Conservation (phyloP, 441 rosid species). For the Populus tomentosa region DNA sequence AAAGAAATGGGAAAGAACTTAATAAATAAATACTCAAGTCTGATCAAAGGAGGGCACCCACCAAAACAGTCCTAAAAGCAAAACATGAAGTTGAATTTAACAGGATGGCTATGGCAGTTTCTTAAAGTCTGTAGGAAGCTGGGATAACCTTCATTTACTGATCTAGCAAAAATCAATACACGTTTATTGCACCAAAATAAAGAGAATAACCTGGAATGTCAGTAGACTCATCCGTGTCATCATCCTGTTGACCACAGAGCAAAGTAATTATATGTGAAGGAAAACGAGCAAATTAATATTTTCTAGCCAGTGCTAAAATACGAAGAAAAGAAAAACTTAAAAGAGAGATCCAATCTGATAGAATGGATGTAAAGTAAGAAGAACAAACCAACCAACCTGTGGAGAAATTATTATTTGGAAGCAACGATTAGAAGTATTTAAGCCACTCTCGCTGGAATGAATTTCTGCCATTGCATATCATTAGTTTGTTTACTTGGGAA, state of each 20-base stretch:
- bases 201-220: conserved; percentile 45
- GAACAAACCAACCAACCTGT: conserved; percentile 41
- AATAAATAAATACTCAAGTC: no score
- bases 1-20: no score
- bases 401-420: conserved; percentile 71
- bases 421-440: conserved; percentile 77
- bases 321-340: no score
- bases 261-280: conserved; percentile 1
- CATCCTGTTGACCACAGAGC: conserved; percentile 40
- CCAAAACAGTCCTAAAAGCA: conserved; percentile 7
- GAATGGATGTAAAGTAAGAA: neutral
- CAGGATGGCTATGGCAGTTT: neutral
- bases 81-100: conserved; percentile 11
- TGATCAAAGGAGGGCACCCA: no score
- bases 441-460: conserved; percentile 83
- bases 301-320: neutral
- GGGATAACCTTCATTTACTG: no score
- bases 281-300: neutral
- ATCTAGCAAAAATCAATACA: no score
- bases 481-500: neutral
- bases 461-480: conserved; percentile 45
- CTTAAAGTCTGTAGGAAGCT: no score
- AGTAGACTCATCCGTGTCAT: conserved; percentile 46
- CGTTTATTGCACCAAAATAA: neutral
- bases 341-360: neutral